Base-by-base conservation (phyloP, 768 basidiomycete genomes). In the Psilocybe azurescens region DNA sequence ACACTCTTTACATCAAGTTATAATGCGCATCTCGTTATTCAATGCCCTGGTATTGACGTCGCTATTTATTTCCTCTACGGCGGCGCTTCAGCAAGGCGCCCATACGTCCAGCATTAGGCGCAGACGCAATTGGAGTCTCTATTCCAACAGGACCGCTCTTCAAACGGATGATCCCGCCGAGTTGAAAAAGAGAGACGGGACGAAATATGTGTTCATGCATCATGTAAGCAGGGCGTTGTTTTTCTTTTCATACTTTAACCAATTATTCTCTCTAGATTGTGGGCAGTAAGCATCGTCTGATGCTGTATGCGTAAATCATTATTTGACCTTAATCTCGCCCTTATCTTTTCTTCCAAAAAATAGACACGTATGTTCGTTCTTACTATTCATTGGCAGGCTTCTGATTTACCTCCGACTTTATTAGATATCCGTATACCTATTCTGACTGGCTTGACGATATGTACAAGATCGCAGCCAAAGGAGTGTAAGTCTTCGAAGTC, bases 171-270 rank as follows among this genome's bases (percentile, higher is more conserved):
- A 72, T 59, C 70, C 71, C 28, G 53, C 65, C 14, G 73, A 75
- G 52, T 62, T 81, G 24, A 60, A 67, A 51, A 81, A 79, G 63
- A 72, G 80, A 49, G 79, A 76, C 67, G 76, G 76, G n/a, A 69
- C 74, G 4, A 83, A 81, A 75, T 82, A 82, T 66, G 79, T 83
- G 16, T 81, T 83, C 60, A 82, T 83, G 80, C 82, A 85, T 59
- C 78, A 81, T 72, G 83, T 82, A 68, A 52, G 81, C 71, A 29
- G 6, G 33, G 33, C 33, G 32, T 36, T 2, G 14, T 36, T 30
- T 29, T 28, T 30, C 48, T 55, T 18, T 30, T 5, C 38, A 14
- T 13, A 56, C 48, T 56, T n/a, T 47, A 13, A 33, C 10, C 41
- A 7, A 32, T 9, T 6, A 7, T 54, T n/a, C 49, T n/a, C 18